A percentile compares a stretch with the other conserved stretches of the same genome.
These are phyloP conservation scores for Coprinopsis sp. DNA, from an alignment of 768 basidiomycete genomes.

Conservation along the genomic window DNA sequence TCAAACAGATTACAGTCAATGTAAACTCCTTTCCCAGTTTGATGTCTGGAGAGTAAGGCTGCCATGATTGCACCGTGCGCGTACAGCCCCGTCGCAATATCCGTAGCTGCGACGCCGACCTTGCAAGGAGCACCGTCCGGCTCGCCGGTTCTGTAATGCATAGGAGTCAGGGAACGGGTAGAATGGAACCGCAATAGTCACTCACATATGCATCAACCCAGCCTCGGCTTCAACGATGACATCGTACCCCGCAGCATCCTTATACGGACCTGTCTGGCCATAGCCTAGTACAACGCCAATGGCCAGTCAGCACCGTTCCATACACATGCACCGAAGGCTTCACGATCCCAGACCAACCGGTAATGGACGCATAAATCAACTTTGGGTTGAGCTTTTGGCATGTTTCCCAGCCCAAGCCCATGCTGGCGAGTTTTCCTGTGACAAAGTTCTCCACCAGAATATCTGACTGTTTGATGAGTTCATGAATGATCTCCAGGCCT, in stretches of 20 bases:
- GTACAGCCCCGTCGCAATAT: constrained; percentile 84
- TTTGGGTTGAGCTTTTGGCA: constrained; percentile 72
- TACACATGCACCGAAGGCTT: background rate
- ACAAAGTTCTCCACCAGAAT: constrained; percentile 89
- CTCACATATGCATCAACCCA: constrained; percentile 90
- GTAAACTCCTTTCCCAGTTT: constrained; percentile 85
- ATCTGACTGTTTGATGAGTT: constrained; percentile 70
- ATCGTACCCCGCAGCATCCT: constrained; percentile 81
- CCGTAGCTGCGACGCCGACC: constrained; percentile 94
- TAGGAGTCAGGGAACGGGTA: background rate
- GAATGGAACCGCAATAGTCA: constrained; percentile 11
- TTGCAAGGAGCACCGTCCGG: constrained; percentile 81
- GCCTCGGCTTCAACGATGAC: constrained; percentile 87
- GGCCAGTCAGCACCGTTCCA: too few relatives aligned
- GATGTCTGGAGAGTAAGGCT: constrained; percentile 72
- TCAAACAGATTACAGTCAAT: constrained; percentile 94
- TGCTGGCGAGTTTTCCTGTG: constrained; percentile 75
- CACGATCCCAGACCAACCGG: constrained; percentile 46
- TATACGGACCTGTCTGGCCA: constrained; percentile 84
- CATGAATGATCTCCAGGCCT: constrained; percentile 70
- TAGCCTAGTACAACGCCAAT: constrained; percentile 25
- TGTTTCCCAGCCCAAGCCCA: constrained; percentile 85
- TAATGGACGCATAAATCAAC: constrained; percentile 86
- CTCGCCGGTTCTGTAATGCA: constrained; percentile 72
- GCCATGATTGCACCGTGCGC: constrained; percentile 93